Base-by-base conservation (phyloP, 805 yeast species). In the Wickerhamomyces queroliae region DNA sequence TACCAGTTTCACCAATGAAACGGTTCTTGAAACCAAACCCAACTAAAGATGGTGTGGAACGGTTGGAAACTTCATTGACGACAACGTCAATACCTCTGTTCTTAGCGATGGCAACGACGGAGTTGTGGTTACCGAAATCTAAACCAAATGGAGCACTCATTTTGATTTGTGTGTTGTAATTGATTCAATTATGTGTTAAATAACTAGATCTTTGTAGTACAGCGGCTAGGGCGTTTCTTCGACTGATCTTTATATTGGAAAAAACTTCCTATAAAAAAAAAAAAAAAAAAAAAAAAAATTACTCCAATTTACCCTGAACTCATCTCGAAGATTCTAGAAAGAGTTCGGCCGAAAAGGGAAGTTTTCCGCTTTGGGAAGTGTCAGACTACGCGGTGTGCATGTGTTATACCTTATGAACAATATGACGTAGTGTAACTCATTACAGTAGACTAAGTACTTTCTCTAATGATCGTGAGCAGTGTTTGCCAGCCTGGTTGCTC, bases 11-110 rank as follows among this genome's bases (percentile, higher is more conserved):
- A 62, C 99, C 99, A 52, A 93, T 79, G 61, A 78, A 81, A 72
- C 99, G 82, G 76, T 78, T 82, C 69, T 85, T 87, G 50, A 60
- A 62, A 53, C 97, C 97, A 55, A 93, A 93, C 25, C 96, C 98
- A 53, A 93, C 93, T 50, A 87, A 64, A 24, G 85, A 65, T 50
- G 99, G 99, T 25, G 99, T 93, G 52, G 95, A 67, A 69, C 99
- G 84, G 83, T 93, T 93, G 42, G 98, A 90, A 36, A 93, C 98
- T 70, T 93, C 99, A 64, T 93, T 93, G 70, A 93, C 98, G 58
- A 93, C 87, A 58, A 93, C 83, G 67, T 93, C 99, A 62, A 93
- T 93, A 62, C 98, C 98, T 74, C 98, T 83, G 80, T 91, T 93
- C 66, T 91, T 84, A 48, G 99, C 99, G 62, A 95, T 83, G 32